These are phyloP conservation scores for Plasmodium blacklocki DNA, from an alignment of 169 alveolate genomes.

Conservation along the genomic window DNA sequence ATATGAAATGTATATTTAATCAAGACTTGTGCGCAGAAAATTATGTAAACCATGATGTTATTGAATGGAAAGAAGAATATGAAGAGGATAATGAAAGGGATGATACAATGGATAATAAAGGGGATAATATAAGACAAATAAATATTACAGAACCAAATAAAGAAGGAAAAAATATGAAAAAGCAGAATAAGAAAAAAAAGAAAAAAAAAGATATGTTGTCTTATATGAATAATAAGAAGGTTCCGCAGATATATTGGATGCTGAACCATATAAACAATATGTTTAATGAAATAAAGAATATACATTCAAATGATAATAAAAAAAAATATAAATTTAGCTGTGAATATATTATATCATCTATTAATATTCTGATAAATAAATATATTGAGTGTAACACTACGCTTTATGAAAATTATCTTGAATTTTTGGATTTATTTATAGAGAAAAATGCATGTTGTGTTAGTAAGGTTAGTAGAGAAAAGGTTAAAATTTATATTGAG, in stretches of 20 bases:
- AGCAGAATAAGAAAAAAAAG: slow-evolving; percentile 36
- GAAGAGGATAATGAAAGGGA: no score
- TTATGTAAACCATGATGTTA: background rate
- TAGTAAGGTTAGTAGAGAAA: slow-evolving; percentile 22
- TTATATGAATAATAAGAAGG: slow-evolving; percentile 62
- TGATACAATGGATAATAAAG: no score
- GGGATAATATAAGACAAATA: no score
- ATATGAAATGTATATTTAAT: slow-evolving; percentile 13
- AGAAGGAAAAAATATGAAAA: slow-evolving; percentile 7
- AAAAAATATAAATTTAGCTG: background rate
- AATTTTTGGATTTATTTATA: slow-evolving; percentile 45
- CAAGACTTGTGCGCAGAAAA: background rate
- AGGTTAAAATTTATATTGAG: slow-evolving; percentile 23
- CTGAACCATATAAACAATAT: slow-evolving; percentile 50
- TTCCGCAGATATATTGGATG: slow-evolving; percentile 76
- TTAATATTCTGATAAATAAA: slow-evolving; percentile 23
- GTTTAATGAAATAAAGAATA: slow-evolving; percentile 36
- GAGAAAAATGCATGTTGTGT: slow-evolving; percentile 43
- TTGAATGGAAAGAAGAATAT: background rate
- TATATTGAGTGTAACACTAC: slow-evolving; percentile 61
- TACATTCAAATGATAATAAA: slow-evolving; percentile 5
- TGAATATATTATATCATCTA: slow-evolving; percentile 20
- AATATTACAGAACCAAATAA: background rate
- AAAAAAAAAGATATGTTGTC: slow-evolving; percentile 57
- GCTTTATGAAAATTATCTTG: slow-evolving; percentile 54